Percentiles rank a stretch among this genome's conserved stretches.
Evolutionary conservation across 352 stramenopile genomes (phyloP).

Genomic region (Globisporangium spiculum): DNA sequence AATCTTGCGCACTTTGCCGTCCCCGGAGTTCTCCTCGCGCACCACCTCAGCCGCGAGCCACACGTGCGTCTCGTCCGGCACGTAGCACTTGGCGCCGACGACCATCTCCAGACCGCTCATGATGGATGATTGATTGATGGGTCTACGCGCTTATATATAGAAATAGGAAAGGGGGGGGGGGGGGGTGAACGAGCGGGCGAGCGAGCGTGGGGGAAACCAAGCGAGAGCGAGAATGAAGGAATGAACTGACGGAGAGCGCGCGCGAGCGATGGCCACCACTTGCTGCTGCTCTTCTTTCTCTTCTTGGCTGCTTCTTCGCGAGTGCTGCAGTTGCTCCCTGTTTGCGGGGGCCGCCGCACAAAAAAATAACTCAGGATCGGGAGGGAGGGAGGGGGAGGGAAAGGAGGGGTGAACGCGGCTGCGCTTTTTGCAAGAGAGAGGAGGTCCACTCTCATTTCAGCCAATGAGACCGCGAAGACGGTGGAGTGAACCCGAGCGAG

Average conservation of each 20-base stretch:
- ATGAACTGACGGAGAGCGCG: neutral
- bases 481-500: neutral
- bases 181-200: no score
- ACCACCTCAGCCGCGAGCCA: constrained; percentile 80
- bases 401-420: constrained; percentile 2
- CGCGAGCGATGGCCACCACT: neutral
- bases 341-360: neutral
- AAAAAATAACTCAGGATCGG: constrained; percentile 4
- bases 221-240: constrained; percentile 5
- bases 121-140: neutral
- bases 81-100: constrained; percentile 78
- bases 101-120: constrained; percentile 58
- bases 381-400: neutral
- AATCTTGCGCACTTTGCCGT: constrained; percentile 66
- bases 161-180: neutral
- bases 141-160: constrained; percentile 2
- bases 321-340: neutral
- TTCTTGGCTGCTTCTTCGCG: constrained; percentile 11
- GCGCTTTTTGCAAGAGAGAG: constrained; percentile 2
- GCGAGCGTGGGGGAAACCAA: neutral
- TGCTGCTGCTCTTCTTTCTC: neutral
- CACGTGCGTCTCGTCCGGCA: constrained; percentile 82
- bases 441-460: neutral
- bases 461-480: neutral
- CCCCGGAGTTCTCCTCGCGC: constrained; percentile 58